Evolutionary conservation across 768 basidiomycete species (phyloP).

Genomic region (Calocybe gangraenosa): DNA sequence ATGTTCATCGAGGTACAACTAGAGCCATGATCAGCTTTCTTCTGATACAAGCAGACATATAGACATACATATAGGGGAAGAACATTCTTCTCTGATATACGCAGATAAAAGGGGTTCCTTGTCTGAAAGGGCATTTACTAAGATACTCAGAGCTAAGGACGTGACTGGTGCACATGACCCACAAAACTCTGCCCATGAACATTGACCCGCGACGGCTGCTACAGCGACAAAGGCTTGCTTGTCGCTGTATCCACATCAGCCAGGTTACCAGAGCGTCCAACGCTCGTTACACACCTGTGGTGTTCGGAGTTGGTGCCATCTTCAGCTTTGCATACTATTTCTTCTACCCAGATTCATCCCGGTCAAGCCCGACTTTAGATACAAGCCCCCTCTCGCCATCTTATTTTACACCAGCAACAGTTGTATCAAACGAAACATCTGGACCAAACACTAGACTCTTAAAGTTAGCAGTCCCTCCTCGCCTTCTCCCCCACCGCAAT

Average conservation of each 20-base stretch:
- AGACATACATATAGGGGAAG: slow-evolving; percentile 74
- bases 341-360: slow-evolving; percentile 45
- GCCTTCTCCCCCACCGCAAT: slow-evolving; percentile 26
- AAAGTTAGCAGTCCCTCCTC: slow-evolving; percentile 51
- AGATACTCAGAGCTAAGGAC: neutral
- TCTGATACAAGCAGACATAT: too few species aligned
- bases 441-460: slow-evolving; percentile 63
- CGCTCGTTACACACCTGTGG: slow-evolving; percentile 2
- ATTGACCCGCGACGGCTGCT: slow-evolving; percentile 5
- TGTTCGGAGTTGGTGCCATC: slow-evolving; percentile 19
- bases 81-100: slow-evolving; percentile 67
- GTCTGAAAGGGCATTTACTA: slow-evolving; percentile 57
- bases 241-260: slow-evolving; percentile 2
- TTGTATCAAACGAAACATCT: slow-evolving; percentile 47
- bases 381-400: slow-evolving; percentile 37
- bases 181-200: slow-evolving; percentile 12
- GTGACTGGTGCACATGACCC: too few species aligned
- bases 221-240: slow-evolving; percentile 2
- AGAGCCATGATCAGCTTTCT: neutral
- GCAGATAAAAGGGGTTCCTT: slow-evolving; percentile 79
- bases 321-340: slow-evolving; percentile 45
- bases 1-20: slow-evolving; percentile 74
- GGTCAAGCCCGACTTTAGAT: slow-evolving; percentile 37
- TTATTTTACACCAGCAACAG: slow-evolving; percentile 57
- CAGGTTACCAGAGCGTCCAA: too few species aligned